Evolutionary conservation across 1,139 yeast genomes (phyloP).

Genomic region (Hemisphaericaspora subhashii): DNA sequence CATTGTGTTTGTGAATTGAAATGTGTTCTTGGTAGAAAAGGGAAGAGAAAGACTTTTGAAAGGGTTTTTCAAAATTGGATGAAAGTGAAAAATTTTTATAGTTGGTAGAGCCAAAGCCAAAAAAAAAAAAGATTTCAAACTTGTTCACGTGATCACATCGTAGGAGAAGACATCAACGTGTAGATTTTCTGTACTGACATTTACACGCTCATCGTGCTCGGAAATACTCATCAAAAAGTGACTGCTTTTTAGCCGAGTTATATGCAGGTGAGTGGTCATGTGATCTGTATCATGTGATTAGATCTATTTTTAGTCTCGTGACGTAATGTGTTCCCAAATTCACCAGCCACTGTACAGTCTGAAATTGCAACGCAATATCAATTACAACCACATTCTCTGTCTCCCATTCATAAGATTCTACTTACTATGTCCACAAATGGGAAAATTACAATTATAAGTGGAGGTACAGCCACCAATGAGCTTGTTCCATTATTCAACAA

Average conservation of each 20-base stretch:
- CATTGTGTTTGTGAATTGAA: conserved; percentile 33
- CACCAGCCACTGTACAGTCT: no score
- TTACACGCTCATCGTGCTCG: conserved; percentile 32
- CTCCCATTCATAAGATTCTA: no score
- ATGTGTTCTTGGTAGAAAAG: conserved; percentile 1
- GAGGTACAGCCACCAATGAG: conserved; percentile 77
- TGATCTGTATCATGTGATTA: background rate
- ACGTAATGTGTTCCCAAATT: no score
- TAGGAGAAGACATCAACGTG: no score
- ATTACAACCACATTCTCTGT: no score
- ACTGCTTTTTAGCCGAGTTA: conserved; percentile 38
- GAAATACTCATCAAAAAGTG: conserved; percentile 34
- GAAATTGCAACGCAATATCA: no score
- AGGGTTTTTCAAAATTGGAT: background rate
- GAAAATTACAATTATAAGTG: conserved; percentile 54
- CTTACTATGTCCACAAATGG: conserved; percentile 4
- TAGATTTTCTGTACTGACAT: conserved; percentile 18
- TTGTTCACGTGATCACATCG: conserved; percentile 6
- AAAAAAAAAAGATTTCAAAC: background rate
- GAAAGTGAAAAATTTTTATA: conserved; percentile 4
- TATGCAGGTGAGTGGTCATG: conserved; percentile 19
- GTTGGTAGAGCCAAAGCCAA: background rate
- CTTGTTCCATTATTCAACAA: conserved; percentile 50
- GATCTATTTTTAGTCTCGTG: no score
- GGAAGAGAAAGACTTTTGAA: background rate